phyloP scores from a whole-genome alignment of 108 stramenopile genomes.

The Nitzschia sp. region DNA sequence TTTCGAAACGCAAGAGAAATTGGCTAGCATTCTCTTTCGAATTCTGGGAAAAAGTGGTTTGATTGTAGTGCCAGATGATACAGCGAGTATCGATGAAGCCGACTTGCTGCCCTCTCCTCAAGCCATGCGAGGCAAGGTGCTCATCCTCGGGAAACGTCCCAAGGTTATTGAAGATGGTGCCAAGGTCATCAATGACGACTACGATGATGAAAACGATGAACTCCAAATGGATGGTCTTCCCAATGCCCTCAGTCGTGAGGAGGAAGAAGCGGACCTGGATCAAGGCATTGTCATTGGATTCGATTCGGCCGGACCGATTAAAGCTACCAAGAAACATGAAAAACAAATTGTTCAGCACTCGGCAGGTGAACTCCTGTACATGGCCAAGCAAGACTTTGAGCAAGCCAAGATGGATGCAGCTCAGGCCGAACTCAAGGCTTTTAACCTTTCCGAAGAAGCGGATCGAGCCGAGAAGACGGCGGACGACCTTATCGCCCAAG shows the following conservation, averaged over 20 bases:
- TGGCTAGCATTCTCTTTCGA: slow-evolving; percentile 64
- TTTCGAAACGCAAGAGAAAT: slow-evolving; percentile 63
- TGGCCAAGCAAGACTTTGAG: slow-evolving; percentile 31
- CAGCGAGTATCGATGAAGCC: slow-evolving; percentile 20
- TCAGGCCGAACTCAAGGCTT: slow-evolving; percentile 38
- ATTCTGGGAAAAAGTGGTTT: slow-evolving; percentile 51
- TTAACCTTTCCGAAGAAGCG: slow-evolving; percentile 34
- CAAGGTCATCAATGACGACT: slow-evolving; percentile 76
- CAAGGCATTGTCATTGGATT: slow-evolving; percentile 55
- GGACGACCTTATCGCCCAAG: slow-evolving; percentile 26
- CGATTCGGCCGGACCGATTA: slow-evolving; percentile 62
- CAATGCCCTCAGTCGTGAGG: slow-evolving; percentile 32
- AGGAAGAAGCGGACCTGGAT: slow-evolving; percentile 50
- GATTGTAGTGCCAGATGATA: slow-evolving; percentile 44
- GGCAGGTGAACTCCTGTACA: slow-evolving; percentile 30
- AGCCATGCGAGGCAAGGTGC: slow-evolving; percentile 71
- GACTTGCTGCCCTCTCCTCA: slow-evolving; percentile 74
- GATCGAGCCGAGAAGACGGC: slow-evolving; percentile 42
- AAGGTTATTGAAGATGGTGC: slow-evolving; percentile 33
- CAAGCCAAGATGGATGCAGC: slow-evolving; percentile 31
- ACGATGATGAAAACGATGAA: slow-evolving; percentile 67
- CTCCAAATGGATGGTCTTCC: slow-evolving; percentile 22
- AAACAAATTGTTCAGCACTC: slow-evolving; percentile 26
- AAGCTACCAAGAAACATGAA: slow-evolving; percentile 9
- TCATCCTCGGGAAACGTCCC: slow-evolving; percentile 78